A percentile compares a stretch with the other conserved stretches of the same genome.
These are phyloP conservation scores for Penicillium palitans DNA, from an alignment of 2,329 filamentous ascomycete species.

Conservation along the genomic window DNA sequence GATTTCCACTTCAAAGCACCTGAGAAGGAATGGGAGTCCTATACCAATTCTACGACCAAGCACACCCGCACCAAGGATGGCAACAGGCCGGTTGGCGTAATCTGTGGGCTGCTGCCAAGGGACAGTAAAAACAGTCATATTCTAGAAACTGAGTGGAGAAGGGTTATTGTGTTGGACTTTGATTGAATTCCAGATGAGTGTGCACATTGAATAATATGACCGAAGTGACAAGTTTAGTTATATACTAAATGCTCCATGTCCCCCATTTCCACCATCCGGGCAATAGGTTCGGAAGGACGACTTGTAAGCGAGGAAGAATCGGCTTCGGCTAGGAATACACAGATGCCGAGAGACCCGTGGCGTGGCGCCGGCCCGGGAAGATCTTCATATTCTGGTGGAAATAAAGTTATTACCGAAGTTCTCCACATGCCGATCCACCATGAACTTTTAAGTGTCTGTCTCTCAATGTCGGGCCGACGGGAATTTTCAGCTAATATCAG, in stretches of 20 bases:
- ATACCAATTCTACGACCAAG: constrained; percentile 43
- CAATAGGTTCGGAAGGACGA: not conserved
- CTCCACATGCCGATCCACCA: not conserved
- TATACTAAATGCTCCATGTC: not conserved
- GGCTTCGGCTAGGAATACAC: not conserved
- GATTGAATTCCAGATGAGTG: not conserved
- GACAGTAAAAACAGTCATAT: not conserved
- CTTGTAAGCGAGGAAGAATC: not conserved
- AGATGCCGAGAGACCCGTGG: not conserved
- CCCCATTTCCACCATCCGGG: not conserved
- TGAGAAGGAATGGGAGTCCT: not conserved
- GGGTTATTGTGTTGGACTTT: not conserved
- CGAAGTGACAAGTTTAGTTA: not conserved
- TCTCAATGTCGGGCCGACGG: not conserved
- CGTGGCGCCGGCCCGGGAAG: not conserved
- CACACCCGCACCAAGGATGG: constrained; percentile 44
- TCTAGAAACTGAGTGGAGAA: not conserved
- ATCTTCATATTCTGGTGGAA: not conserved
- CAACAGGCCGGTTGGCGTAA: constrained; percentile 22
- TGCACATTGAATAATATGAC: not conserved
- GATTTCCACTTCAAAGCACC: not conserved
- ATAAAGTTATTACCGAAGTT: not conserved
- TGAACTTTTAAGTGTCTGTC: not conserved
- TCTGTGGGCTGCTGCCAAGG: not conserved
- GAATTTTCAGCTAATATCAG: not conserved